phyloP scores from a whole-genome alignment of 2,329 filamentous ascomycete species.

The Epichloe sibirici region DNA sequence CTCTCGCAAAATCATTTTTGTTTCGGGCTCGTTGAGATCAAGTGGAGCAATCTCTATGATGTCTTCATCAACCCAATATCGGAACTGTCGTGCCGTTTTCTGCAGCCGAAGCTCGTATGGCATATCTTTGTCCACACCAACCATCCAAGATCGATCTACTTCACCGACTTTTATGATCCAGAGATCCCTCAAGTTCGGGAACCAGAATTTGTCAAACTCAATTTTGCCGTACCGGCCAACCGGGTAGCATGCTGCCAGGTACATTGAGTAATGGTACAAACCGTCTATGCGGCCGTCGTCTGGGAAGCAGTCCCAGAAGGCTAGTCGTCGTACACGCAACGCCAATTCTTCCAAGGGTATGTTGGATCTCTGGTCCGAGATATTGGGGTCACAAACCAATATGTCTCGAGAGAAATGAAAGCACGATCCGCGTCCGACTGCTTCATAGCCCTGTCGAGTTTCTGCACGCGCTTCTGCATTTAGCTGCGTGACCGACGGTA shows the following conservation, averaged over 20 bases:
- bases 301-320: conserved; percentile 28
- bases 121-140: conserved; percentile 19
- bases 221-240: conserved; percentile 19
- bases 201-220: conserved; percentile 26
- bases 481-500: conserved; percentile 24
- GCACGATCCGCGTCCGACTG: conserved; percentile 22
- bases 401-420: conserved; percentile 26
- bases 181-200: conserved; percentile 25
- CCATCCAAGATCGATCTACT: conserved; percentile 24
- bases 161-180: conserved; percentile 29
- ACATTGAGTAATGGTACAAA: conserved; percentile 22
- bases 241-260: conserved; percentile 21
- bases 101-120: conserved; percentile 18
- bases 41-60: conserved; percentile 26
- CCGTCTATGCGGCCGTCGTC: conserved; percentile 24
- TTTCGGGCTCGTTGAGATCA: conserved; percentile 22
- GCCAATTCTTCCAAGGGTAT: conserved; percentile 22
- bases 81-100: conserved; percentile 24
- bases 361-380: conserved; percentile 21
- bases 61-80: conserved; percentile 26
- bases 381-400: conserved; percentile 25
- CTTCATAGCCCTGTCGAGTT: conserved; percentile 23
- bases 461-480: conserved; percentile 23
- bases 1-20: conserved; percentile 20
- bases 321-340: conserved; percentile 21